Conservation (phyloP, 306 rosid genomes). For the Crataegus laevigata region DNA sequence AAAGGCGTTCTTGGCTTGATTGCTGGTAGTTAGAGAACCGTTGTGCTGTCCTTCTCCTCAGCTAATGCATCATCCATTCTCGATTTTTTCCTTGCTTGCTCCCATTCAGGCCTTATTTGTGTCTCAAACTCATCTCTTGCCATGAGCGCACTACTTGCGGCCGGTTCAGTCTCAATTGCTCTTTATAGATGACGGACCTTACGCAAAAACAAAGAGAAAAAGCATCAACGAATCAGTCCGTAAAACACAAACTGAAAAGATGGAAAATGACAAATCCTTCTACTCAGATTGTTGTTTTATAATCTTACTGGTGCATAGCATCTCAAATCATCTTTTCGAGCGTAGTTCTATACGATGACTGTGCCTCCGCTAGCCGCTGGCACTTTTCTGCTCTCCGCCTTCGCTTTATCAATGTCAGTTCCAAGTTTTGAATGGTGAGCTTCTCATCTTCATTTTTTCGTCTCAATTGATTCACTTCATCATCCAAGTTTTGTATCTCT, state of each 20-base stretch:
- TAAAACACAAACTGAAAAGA: background rate
- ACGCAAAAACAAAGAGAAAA: constrained; percentile 8
- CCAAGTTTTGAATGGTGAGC: constrained; percentile 66
- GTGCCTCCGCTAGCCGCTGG: constrained; percentile 85
- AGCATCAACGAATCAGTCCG: background rate
- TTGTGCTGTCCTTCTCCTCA: constrained; percentile 43
- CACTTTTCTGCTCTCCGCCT: constrained; percentile 77
- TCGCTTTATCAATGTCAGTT: constrained; percentile 57
- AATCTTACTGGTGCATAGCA: constrained; percentile 92
- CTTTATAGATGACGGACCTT: constrained; percentile 92
- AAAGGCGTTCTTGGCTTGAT: constrained; percentile 50
- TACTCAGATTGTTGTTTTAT: background rate
- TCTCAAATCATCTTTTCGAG: constrained; percentile 97
- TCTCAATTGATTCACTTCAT: constrained; percentile 64
- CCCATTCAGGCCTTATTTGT: constrained; percentile 67
- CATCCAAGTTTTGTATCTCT: constrained; percentile 61
- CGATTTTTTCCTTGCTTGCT: constrained; percentile 80
- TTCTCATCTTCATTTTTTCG: constrained; percentile 78
- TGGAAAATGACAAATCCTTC: background rate
- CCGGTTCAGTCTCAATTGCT: constrained; percentile 92
- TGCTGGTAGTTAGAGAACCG: constrained; percentile 45
- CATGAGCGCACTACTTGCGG: constrained; percentile 77
- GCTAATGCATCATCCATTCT: constrained; percentile 50
- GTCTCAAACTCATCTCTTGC: constrained; percentile 83
- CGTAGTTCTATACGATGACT: constrained; percentile 70